Percentiles rank a stretch among this genome's conserved stretches.
Evolutionary conservation across 176 grass and related monocot species (phyloP).

Genomic region (Avena eriantha): DNA sequence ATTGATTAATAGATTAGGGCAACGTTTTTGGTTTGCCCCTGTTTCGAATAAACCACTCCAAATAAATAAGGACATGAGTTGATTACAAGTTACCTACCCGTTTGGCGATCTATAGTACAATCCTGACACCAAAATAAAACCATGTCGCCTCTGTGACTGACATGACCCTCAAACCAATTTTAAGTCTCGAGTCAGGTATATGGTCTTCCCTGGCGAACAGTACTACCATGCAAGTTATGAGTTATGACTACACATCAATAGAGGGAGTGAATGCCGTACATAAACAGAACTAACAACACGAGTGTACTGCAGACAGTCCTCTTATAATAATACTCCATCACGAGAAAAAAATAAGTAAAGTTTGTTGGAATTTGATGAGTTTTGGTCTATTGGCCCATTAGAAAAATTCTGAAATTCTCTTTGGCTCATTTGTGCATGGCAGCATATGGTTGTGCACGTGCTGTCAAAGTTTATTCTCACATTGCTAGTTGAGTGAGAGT

Average conservation of each 20-base stretch:
- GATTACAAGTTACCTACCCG: background rate
- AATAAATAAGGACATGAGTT: background rate
- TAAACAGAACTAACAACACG: conserved; percentile 1
- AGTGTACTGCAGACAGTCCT: background rate
- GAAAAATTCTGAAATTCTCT: too few species aligned
- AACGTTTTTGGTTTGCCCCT: too few species aligned
- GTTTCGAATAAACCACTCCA: too few species aligned
- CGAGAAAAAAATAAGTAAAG: too few species aligned
- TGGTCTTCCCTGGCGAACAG: conserved; percentile 7
- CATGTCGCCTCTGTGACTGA: conserved; percentile 30
- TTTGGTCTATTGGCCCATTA: too few species aligned
- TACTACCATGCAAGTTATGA: background rate
- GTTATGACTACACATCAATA: background rate
- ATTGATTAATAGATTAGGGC: too few species aligned
- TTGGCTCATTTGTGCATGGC: too few species aligned
- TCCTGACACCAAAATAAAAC: conserved; percentile 35
- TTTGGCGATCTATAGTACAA: conserved; percentile 31
- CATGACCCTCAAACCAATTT: conserved; percentile 12
- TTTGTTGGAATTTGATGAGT: too few species aligned
- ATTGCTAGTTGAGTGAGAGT: too few species aligned
- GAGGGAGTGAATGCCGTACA: conserved; percentile 6
- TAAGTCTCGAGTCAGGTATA: conserved; percentile 37
- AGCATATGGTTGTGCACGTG: too few species aligned
- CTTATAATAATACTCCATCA: too few species aligned
- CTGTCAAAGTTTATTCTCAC: too few species aligned